Conservation (phyloP, 495 filamentous ascomycete genomes). For the Aspergillus heteromorphus region DNA sequence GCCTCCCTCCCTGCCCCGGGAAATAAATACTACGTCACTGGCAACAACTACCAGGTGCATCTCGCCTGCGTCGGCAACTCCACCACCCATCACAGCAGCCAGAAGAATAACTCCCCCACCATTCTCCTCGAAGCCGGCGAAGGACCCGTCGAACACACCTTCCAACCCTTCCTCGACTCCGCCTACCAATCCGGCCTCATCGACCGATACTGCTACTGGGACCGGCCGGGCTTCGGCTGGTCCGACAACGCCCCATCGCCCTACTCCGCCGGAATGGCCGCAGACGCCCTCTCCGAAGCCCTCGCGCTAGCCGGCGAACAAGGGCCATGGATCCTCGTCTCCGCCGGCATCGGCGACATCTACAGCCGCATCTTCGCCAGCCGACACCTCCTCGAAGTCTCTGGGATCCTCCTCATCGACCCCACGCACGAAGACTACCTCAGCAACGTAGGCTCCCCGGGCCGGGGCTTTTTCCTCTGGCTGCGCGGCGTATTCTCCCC, state of each 20-base stretch:
- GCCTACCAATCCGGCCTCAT: constrained; percentile 70
- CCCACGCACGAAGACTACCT: constrained; percentile 82
- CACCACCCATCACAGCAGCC: constrained; percentile 40
- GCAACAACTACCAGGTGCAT: constrained; percentile 77
- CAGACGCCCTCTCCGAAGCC: constrained; percentile 79
- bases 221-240: constrained; percentile 84
- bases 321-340: constrained; percentile 74
- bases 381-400: constrained; percentile 64
- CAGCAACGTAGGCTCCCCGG: constrained; percentile 53
- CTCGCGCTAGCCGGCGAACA: constrained; percentile 73
- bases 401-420: constrained; percentile 81
- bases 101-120: constrained; percentile 50
- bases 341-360: constrained; percentile 74
- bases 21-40: constrained; percentile 69
- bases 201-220: constrained; percentile 87
- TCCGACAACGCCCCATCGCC: constrained; percentile 93
- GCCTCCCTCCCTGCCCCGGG: constrained; percentile 65
- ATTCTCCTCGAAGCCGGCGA: constrained; percentile 81
- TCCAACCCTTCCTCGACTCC: constrained; percentile 64
- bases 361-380: constrained; percentile 87
- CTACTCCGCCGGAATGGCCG: constrained; percentile 82
- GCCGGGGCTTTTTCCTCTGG: constrained; percentile 81
- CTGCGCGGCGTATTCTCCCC: constrained; percentile 77
- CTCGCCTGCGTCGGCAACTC: constrained; percentile 72
- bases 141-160: constrained; percentile 61